Evolutionary conservation across 768 basidiomycete genomes (phyloP), one percentile per base, ranked within the genome.

Genomic region (Brasilioporus rufonigricans): DNA sequence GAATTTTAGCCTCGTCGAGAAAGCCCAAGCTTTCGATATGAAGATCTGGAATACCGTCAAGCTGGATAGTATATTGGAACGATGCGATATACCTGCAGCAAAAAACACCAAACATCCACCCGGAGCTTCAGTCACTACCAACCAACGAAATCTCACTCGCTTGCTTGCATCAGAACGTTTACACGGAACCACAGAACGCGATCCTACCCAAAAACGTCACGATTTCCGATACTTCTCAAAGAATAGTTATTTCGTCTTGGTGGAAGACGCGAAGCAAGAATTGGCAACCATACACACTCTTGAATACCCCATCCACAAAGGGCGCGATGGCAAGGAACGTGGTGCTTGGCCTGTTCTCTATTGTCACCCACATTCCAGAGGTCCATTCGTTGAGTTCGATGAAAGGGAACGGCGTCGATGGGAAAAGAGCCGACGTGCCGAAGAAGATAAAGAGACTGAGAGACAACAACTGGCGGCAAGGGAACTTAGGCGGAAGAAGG

Each of bases 211-310:
- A 58, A 91, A 83, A 58, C 84, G 94, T 47, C 86, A 89, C 59
- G 93, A 95, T 70, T 92, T 84, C 65, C 83, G 80, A 53, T 99
- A 98, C 69, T 98, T 98, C 71, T 72, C 81, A 18, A 82, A 84
- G 39, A 78, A 79, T 39, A 83, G 80, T 48, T 86, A 81, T 65
- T 98, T 93, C 67, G 79, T 98, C 43, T 80, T 98, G 41, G 82
- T 98, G n/a, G 95, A 98, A 69, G 96, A 98, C 64, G 80, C 93
- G 53, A 82, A 80, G 5, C 84, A 87, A 50, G 87, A 93, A 61
- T 76, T 94, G 38, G 87, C 93, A 14, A 91, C 97, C 2, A 81
- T 98, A 58, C 84, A 89, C 49, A 80, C 83, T 18, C 84, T 91
- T 54, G 93, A 98, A 68, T 98, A 96, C 71, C 73, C 80, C 29